phyloP scores from a whole-genome alignment of 805 yeast species.

The Monosporozyma aquatica region DNA sequence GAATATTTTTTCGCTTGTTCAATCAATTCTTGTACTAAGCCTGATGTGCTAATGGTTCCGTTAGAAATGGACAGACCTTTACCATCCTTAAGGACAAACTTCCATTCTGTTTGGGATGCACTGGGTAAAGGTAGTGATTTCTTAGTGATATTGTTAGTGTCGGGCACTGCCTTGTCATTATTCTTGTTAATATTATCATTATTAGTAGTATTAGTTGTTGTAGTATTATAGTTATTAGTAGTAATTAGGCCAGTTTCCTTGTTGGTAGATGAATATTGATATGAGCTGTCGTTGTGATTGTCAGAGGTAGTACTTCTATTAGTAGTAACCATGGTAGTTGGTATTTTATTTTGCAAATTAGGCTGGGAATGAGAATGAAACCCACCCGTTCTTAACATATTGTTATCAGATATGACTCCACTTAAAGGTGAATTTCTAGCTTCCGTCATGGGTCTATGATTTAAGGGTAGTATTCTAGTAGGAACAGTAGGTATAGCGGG shows the following conservation, averaged over 20 bases:
- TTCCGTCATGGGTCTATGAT: slow-evolving; percentile 1
- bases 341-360: background rate
- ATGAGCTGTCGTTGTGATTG: background rate
- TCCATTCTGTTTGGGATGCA: slow-evolving; percentile 47
- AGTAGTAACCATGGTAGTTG: background rate
- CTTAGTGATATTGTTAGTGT: background rate
- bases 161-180: no score
- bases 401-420: background rate
- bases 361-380: background rate
- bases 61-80: slow-evolving; percentile 37
- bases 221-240: no score
- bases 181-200: no score
- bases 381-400: no score
- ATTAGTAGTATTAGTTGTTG: background rate
- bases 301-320: background rate
- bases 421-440: background rate
- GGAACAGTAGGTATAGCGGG: background rate
- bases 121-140: slow-evolving; percentile 3
- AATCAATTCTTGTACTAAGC: slow-evolving; percentile 47
- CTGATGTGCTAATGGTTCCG: slow-evolving; percentile 47
- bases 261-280: background rate
- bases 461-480: background rate
- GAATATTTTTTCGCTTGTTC: slow-evolving; percentile 51
- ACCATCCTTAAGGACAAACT: slow-evolving; percentile 42
- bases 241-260: background rate